Evolutionary conservation across 306 rosid species (phyloP).

Genomic region (Vigna reflexopilosa): DNA sequence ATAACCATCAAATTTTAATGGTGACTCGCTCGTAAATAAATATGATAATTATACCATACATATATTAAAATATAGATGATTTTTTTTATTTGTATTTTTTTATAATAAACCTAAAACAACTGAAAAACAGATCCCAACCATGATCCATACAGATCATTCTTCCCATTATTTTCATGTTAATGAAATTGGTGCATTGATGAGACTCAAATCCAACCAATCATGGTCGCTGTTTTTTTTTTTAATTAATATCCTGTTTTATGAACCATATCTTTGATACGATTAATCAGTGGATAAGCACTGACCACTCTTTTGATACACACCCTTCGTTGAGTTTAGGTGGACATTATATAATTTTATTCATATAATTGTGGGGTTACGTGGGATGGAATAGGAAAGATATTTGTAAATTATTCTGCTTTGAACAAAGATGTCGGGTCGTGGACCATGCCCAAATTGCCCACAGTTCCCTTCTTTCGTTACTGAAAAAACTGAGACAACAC

Average conservation of each 20-base stretch:
- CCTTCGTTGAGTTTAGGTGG: constrained; percentile 40
- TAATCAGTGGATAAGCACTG: constrained; percentile 47
- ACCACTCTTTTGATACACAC: constrained; percentile 34
- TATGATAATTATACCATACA: too few relatives aligned
- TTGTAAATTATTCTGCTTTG: constrained; percentile 35
- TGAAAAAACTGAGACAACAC: constrained; percentile 6
- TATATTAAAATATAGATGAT: too few relatives aligned
- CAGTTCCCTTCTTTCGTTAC: constrained; percentile 5
- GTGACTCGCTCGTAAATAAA: too few relatives aligned
- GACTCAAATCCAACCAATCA: not conserved
- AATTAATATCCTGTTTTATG: constrained; percentile 26
- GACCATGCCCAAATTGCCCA: constrained; percentile 44
- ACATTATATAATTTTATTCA: constrained; percentile 15
- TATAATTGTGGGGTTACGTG: constrained; percentile 34
- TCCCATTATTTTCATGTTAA: constrained; percentile 14
- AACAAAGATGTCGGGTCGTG: constrained; percentile 21
- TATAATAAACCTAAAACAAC: constrained; percentile 8
- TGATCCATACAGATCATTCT: not conserved
- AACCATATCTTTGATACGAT: constrained; percentile 47
- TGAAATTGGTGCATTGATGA: constrained; percentile 1
- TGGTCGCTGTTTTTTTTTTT: not conserved
- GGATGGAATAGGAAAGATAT: constrained; percentile 38
- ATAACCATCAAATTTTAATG: too few relatives aligned
- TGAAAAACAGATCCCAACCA: constrained; percentile 3
- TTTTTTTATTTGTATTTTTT: not conserved